These are phyloP conservation scores for Entelexis paramagnoliae DNA, from an alignment of 1,139 yeast species.

Conservation along the genomic window DNA sequence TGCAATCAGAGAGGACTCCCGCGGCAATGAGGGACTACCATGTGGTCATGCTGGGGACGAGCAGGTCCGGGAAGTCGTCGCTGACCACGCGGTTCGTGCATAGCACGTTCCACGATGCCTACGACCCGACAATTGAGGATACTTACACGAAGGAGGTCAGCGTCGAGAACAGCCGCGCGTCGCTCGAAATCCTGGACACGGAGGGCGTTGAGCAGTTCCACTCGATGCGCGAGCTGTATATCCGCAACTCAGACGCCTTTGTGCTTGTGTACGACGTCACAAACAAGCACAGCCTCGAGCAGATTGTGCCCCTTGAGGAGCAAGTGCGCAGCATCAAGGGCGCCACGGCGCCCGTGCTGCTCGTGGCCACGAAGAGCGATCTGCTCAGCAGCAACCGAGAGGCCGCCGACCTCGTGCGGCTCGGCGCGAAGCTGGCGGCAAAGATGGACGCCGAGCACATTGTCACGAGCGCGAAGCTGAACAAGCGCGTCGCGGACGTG, in stretches of 20 bases:
- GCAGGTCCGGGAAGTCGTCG: conserved; percentile 96
- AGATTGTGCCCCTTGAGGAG: conserved; percentile 67
- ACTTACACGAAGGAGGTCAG: conserved; percentile 35
- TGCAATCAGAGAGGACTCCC: neutral
- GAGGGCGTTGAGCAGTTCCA: conserved; percentile 42
- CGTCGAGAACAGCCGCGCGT: conserved; percentile 34
- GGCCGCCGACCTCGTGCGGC: conserved; percentile 2
- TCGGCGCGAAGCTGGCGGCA: conserved; percentile 65
- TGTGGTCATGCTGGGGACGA: conserved; percentile 92
- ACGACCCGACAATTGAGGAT: conserved; percentile 92
- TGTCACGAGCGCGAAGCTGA: conserved; percentile 73
- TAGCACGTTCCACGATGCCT: conserved; percentile 63
- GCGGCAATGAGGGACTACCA: conserved; percentile 42
- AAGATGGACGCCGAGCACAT: conserved; percentile 79
- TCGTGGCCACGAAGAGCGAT: conserved; percentile 48
- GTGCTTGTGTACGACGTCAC: conserved; percentile 70
- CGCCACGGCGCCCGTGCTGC: conserved; percentile 35
- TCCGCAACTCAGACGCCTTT: conserved; percentile 39
- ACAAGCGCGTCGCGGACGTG: conserved; percentile 79
- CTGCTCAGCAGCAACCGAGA: conserved; percentile 37
- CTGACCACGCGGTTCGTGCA: conserved; percentile 44
- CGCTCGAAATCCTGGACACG: conserved; percentile 38
- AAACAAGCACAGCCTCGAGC: conserved; percentile 70
- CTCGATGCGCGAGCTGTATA: conserved; percentile 56
- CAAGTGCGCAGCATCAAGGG: conserved; percentile 88